phyloP scores from a whole-genome alignment of 495 filamentous ascomycete genomes.

The Penicillium simplicissimum region DNA sequence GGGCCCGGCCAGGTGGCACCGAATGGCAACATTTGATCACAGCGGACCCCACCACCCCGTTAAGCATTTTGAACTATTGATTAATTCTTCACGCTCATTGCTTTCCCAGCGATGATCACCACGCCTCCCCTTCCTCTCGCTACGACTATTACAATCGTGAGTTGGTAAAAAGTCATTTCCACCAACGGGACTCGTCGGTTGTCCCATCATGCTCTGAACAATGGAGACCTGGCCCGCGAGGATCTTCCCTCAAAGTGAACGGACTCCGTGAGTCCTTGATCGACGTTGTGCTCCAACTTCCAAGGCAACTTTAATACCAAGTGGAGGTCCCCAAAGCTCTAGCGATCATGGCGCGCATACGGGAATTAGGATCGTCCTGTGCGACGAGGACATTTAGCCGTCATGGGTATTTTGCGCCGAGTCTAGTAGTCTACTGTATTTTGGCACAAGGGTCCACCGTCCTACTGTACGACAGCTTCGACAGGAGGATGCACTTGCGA shows the following conservation, averaged over 20 bases:
- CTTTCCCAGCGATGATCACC: not conserved
- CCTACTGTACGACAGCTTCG: no score
- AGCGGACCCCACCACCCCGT: no score
- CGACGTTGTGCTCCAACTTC: not conserved
- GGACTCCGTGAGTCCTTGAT: not conserved
- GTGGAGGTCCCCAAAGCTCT: not conserved
- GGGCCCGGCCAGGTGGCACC: no score
- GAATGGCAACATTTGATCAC: not conserved
- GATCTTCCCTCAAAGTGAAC: conserved; percentile 11
- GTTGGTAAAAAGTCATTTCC: not conserved
- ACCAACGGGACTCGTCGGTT: not conserved
- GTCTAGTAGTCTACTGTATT: not conserved
- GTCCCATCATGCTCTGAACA: not conserved
- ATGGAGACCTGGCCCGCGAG: conserved; percentile 7
- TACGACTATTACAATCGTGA: conserved; percentile 1
- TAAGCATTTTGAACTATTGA: no score
- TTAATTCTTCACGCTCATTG: no score
- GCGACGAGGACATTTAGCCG: not conserved
- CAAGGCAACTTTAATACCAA: not conserved
- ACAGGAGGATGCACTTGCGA: no score
- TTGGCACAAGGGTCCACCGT: no score
- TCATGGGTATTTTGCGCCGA: not conserved
- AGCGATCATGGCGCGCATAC: not conserved
- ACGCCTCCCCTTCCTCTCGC: not conserved
- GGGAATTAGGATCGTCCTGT: not conserved